Base-by-base conservation (phyloP, 768 basidiomycete genomes). In the Phylloporus sp. region DNA sequence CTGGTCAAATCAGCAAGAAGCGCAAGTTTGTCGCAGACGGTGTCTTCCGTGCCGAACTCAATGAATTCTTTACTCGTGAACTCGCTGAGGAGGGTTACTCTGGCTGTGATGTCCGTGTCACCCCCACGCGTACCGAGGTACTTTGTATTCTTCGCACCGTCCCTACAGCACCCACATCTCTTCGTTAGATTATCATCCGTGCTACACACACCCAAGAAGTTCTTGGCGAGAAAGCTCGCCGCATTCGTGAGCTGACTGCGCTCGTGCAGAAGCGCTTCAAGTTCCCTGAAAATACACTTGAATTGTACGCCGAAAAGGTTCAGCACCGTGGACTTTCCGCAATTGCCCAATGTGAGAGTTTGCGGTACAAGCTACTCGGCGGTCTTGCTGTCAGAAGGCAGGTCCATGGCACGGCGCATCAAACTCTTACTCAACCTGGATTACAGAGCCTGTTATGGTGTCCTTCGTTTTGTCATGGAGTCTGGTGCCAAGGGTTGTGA, bases 401-500 rank as follows among this genome's bases (percentile, higher is more conserved):
- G 48, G 86, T 62, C 39, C 31, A 49, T 35, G 18, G 49, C 22
- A n/a, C 28, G 36, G 8, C 15, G 10, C 29, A 26, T 20, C 22
- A 15, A 28, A 6, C 31, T 41, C 28, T 35, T 0, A 43, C 49
- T 50, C 56, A 2, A 49, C 28, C 36, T 48, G 23, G 22, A 39
- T 52, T 29, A 49, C 29, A 93, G 91, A 67, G 93, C 93, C 43
- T 97, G 95, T 78, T 99, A 98, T 72, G 97, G 97, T 87, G 97
- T 99, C 66, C 93, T 99, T 68, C 93, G 97, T 68, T 99, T 97
- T 79, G 94, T 99, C 63, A 99, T 99, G 97, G 97, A 99, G 77
- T 97, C 95, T 53, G 91, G 91, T 63, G 97, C 97, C 61, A 99
- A 99, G 78, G 97, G 97, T 73, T 97, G 95, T 69, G 97, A 99